Percentiles rank a stretch among this genome's conserved stretches.
Evolutionary conservation across 805 yeast species (phyloP).

Genomic region (Candida orba): DNA sequence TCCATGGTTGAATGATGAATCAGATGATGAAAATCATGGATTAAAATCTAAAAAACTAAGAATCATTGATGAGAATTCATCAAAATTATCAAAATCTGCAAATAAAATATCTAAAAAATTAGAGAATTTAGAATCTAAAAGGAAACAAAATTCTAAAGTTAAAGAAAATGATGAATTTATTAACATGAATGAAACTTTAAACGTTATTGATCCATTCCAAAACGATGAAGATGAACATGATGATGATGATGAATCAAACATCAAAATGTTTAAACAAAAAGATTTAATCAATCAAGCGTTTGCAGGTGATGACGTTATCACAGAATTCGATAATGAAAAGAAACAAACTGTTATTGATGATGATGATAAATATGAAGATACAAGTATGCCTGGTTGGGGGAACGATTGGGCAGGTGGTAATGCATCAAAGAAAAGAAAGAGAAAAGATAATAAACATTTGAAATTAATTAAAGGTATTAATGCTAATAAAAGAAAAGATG

Average conservation of each 20-base stretch:
- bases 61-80: slow-evolving; percentile 43
- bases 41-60: slow-evolving; percentile 40
- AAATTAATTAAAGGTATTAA: slow-evolving; percentile 73
- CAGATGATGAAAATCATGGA: slow-evolving; percentile 18
- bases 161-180: slow-evolving; percentile 30
- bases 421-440: slow-evolving; percentile 16
- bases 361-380: slow-evolving; percentile 80
- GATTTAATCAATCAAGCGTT: slow-evolving; percentile 86
- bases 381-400: slow-evolving; percentile 87
- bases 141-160: slow-evolving; percentile 11
- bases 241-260: slow-evolving; percentile 31
- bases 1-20: slow-evolving; percentile 41
- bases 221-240: slow-evolving; percentile 20
- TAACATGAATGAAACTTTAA: slow-evolving; percentile 48
- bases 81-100: slow-evolving; percentile 40
- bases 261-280: slow-evolving; percentile 63
- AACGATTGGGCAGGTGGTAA: slow-evolving; percentile 79
- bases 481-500: slow-evolving; percentile 70
- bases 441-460: slow-evolving; percentile 27
- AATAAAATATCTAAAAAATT: slow-evolving; percentile 24
- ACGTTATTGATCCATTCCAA: slow-evolving; percentile 39
- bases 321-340: slow-evolving; percentile 73
- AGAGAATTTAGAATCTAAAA: slow-evolving; percentile 3
- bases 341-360: slow-evolving; percentile 59
- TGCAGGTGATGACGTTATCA: slow-evolving; percentile 93